Base-by-base conservation (phyloP, 768 basidiomycete species). In the Macrocybe gigantea region DNA sequence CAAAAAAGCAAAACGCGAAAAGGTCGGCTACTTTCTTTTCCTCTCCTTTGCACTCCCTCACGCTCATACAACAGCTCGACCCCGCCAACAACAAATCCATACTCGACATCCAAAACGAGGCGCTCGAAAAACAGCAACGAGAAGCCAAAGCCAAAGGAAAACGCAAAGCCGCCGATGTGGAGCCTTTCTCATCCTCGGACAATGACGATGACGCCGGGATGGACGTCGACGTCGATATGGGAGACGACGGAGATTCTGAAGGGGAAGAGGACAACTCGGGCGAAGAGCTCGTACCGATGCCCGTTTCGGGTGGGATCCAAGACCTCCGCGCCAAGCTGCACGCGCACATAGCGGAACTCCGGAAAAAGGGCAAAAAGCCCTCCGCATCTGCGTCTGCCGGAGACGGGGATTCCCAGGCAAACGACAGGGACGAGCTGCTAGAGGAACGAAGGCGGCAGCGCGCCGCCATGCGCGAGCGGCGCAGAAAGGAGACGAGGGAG, bases 401-500 rank as follows among this genome's bases (percentile, higher is more conserved):
- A 13, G 58, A 57, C 8, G 60, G 58, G 12, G 41, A 41, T 29
- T 64, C 59, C 2, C 77, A 79, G 57, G 71, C 80, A 7, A 77
- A 73, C 5, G 83, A 84, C 58, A 82, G 78, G 60, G 93, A 97
- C 59, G 90, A 83, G 51, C 62, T 97, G 40, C 62, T 97, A 44
- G 88, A 92, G 58, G 88, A 92, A 64, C 73, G 88, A 45, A 70
- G 93, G 51, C 65, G 67, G 55, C 83, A 89, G 58, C 72, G 92
- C 5, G 93, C 85, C 0, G 80, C 84, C 33, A 74, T 96, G 74
- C 75, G 93, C 14, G 94, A 97, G 65, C 78, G 82, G 49, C 70
- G 95, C 55, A 68, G 93, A 60, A 88, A 86, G 59, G 87, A 89
- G 70, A 89, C 88, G 6, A 86, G 77, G 60, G 93, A 93, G 66